These are phyloP conservation scores for Ballota nigra DNA, from an alignment of 257 asterid species.

Conservation along the genomic window DNA sequence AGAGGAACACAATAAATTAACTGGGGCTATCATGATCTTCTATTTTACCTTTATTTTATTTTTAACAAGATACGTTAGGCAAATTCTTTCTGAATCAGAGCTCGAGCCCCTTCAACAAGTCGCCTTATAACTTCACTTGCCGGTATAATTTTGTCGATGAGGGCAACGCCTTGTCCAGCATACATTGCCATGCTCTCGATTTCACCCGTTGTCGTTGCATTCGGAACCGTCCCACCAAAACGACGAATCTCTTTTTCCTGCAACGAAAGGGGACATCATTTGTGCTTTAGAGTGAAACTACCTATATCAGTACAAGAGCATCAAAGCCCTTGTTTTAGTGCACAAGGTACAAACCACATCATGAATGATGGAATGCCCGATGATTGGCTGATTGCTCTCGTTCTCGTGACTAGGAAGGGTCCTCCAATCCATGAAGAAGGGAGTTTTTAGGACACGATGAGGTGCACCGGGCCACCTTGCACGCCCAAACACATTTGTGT, in stretches of 20 bases:
- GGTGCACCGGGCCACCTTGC: constrained; percentile 96
- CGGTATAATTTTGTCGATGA: constrained; percentile 62
- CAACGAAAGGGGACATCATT: constrained; percentile 8
- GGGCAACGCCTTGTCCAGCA: constrained; percentile 65
- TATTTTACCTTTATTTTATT: too few species aligned
- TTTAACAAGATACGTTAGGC: not conserved
- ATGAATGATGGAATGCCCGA: constrained; percentile 71
- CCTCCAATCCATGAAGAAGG: constrained; percentile 67
- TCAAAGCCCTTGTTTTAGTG: not conserved
- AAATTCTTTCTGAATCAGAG: constrained; percentile 46
- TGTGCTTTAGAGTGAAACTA: not conserved
- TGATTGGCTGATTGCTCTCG: constrained; percentile 65
- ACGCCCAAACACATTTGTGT: constrained; percentile 79
- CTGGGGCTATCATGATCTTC: too few species aligned
- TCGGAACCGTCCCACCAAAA: constrained; percentile 79
- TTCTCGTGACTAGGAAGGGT: constrained; percentile 61
- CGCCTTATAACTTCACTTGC: constrained; percentile 63
- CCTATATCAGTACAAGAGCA: not conserved
- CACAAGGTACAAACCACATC: constrained; percentile 46
- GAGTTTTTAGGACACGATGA: constrained; percentile 74
- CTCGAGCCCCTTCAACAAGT: constrained; percentile 66
- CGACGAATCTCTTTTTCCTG: constrained; percentile 75
- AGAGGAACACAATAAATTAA: too few species aligned
- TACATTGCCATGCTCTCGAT: constrained; percentile 88
- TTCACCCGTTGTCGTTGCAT: constrained; percentile 62